phyloP scores from a whole-genome alignment of 306 rosid species.

The Lotus japonicus region DNA sequence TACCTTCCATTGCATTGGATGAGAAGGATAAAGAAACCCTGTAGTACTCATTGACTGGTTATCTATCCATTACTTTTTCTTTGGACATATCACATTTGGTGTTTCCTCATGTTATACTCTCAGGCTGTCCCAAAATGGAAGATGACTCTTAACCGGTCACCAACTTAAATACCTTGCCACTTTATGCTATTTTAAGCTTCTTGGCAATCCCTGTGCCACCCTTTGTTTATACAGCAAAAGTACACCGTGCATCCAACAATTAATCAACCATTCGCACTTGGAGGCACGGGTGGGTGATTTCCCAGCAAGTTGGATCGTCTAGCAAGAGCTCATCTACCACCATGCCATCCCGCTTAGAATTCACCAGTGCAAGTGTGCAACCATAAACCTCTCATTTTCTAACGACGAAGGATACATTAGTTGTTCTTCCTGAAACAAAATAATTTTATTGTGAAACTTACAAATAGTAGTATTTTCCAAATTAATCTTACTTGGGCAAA shows the following conservation, averaged over 20 bases:
- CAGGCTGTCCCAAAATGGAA: not conserved
- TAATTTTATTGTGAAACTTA: not conserved
- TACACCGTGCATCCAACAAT: not conserved
- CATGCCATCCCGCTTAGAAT: constrained; percentile 33
- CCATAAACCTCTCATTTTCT: constrained; percentile 70
- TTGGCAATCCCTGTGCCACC: not conserved
- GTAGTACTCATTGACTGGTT: not conserved
- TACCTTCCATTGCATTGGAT: too few relatives aligned
- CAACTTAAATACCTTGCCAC: not conserved
- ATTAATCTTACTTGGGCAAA: not conserved
- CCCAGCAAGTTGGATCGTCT: constrained; percentile 58
- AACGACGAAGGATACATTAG: constrained; percentile 70
- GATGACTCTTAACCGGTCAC: not conserved
- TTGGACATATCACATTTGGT: not conserved
- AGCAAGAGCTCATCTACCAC: constrained; percentile 22
- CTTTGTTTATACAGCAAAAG: not conserved
- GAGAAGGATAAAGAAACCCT: not conserved
- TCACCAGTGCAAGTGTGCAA: constrained; percentile 72
- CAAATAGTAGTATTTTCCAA: not conserved
- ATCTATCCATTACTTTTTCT: not conserved
- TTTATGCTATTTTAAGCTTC: not conserved
- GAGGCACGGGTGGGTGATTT: constrained; percentile 81
- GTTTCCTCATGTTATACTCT: not conserved
- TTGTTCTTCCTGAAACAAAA: constrained; percentile 73
- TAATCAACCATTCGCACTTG: constrained; percentile 42